phyloP scores from a whole-genome alignment of 768 basidiomycete species.

The Tubosaeta sp. region DNA sequence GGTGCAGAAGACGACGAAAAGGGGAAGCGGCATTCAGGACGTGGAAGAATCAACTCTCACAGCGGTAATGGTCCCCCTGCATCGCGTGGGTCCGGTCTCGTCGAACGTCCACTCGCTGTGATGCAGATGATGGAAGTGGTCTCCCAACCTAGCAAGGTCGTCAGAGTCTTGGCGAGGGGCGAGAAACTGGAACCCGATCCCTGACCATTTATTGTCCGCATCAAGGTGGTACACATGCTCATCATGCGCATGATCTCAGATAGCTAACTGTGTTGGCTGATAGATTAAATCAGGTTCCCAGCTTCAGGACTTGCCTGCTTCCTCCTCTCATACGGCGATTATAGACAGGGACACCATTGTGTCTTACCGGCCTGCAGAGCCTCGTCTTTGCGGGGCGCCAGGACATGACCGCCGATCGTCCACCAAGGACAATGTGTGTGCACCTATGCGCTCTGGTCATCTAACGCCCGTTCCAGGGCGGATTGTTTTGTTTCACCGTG shows the following conservation, averaged over 20 bases:
- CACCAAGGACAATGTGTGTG: slow-evolving; percentile 22
- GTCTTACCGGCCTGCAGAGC: slow-evolving; percentile 24
- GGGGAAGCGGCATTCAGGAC: slow-evolving; percentile 23
- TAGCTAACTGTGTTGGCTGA: not conserved
- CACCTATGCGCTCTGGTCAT: slow-evolving; percentile 20
- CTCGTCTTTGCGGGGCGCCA: slow-evolving; percentile 18
- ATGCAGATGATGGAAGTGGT: slow-evolving; percentile 81
- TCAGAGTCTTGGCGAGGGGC: slow-evolving; percentile 76
- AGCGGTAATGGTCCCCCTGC: slow-evolving; percentile 12
- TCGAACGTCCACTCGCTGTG: slow-evolving; percentile 74
- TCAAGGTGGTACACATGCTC: slow-evolving; percentile 9
- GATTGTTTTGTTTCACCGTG: slow-evolving; percentile 19
- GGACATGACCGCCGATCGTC: slow-evolving; percentile 19
- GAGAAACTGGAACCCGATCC: slow-evolving; percentile 70
- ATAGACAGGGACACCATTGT: slow-evolving; percentile 19
- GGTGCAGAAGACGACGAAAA: slow-evolving; percentile 33
- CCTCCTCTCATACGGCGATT: slow-evolving; percentile 14
- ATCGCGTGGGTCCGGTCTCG: slow-evolving; percentile 41
- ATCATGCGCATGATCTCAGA: not conserved
- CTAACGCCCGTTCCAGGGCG: slow-evolving; percentile 16
- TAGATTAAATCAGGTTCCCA: slow-evolving; percentile 15
- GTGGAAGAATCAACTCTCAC: slow-evolving; percentile 30
- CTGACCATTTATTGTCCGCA: slow-evolving; percentile 5
- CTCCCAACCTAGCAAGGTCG: slow-evolving; percentile 67
- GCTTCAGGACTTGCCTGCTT: slow-evolving; percentile 18